Conservation (phyloP, 768 basidiomycete species). For the Saitozyma podzolica region DNA sequence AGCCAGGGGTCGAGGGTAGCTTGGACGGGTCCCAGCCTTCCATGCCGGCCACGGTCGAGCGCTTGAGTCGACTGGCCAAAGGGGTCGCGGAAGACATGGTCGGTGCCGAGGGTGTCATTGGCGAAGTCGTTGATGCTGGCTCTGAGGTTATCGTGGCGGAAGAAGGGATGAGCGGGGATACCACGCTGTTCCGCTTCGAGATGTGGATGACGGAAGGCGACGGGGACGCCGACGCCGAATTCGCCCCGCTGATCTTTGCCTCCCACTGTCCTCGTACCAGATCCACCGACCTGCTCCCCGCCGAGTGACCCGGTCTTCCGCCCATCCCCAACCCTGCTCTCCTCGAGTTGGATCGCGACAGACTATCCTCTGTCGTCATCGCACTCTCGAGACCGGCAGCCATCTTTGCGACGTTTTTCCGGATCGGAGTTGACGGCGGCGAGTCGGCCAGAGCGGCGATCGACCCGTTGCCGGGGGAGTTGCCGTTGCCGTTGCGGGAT, state of each 20-base stretch:
- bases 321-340: constrained; percentile 21
- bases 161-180: constrained; percentile 5
- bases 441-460: constrained; percentile 24
- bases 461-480: constrained; percentile 14
- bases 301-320: constrained; percentile 7
- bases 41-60: background rate
- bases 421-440: constrained; percentile 38
- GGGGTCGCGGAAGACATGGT: background rate
- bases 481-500: background rate
- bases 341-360: constrained; percentile 1
- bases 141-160: constrained; percentile 1
- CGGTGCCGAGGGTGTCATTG: background rate
- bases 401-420: constrained; percentile 33
- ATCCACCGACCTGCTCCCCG: constrained; percentile 31
- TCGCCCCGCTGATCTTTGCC: constrained; percentile 29
- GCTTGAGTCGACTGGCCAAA: background rate
- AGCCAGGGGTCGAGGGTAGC: background rate
- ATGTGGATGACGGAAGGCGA: background rate
- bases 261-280: constrained; percentile 43
- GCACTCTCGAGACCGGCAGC: constrained; percentile 14
- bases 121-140: background rate
- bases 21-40: background rate
- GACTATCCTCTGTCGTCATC: background rate
- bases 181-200: constrained; percentile 8
- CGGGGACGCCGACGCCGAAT: background rate